These are phyloP conservation scores for Penicillium desertorum DNA, from an alignment of 495 filamentous ascomycete genomes.

Conservation along the genomic window DNA sequence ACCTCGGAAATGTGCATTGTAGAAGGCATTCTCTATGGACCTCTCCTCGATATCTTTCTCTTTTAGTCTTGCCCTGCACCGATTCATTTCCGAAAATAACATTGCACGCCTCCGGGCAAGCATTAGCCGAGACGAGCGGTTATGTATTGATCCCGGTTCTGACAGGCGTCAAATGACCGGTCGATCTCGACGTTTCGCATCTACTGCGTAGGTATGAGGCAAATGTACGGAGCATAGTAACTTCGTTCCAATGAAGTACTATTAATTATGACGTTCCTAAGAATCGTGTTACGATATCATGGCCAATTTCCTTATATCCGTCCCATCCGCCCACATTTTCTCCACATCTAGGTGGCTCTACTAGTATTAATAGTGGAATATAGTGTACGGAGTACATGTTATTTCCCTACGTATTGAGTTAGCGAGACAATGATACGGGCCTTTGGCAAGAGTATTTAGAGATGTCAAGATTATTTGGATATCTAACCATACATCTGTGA, in stretches of 20 bases:
- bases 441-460: not conserved
- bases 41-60: too few relatives aligned
- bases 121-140: not conserved
- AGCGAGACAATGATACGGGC: not conserved
- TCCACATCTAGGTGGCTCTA: not conserved
- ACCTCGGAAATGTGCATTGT: not conserved
- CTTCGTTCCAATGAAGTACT: not conserved
- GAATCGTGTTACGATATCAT: not conserved
- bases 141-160: not conserved
- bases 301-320: too few relatives aligned
- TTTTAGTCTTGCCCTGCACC: too few relatives aligned
- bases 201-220: not conserved
- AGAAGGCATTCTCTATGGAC: not conserved
- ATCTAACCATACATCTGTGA: not conserved
- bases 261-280: not conserved
- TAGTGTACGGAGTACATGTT: not conserved
- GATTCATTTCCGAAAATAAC: not conserved
- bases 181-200: not conserved
- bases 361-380: not conserved
- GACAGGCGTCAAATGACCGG: not conserved
- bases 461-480: not conserved
- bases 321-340: not conserved
- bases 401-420: not conserved
- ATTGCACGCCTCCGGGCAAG: not conserved
- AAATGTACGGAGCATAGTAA: not conserved